Conservation (phyloP, 306 rosid genomes). For the Elaeagnus macrophylla region DNA sequence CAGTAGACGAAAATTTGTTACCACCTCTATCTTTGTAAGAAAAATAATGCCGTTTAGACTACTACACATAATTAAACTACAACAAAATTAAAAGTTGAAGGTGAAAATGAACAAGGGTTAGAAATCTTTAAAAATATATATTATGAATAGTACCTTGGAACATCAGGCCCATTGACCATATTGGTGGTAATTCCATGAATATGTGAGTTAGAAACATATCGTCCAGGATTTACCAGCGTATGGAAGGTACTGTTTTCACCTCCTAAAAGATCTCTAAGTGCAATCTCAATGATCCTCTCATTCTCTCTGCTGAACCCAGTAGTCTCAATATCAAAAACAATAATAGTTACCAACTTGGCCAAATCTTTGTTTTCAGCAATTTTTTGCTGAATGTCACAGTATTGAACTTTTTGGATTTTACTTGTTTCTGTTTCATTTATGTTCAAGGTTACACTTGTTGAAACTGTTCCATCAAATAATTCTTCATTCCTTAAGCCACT, state of each 20-base stretch:
- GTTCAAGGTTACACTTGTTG: slow-evolving; percentile 36
- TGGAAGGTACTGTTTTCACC: slow-evolving; percentile 84
- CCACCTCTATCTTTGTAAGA: too few relatives aligned
- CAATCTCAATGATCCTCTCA: slow-evolving; percentile 69
- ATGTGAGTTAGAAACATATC: slow-evolving; percentile 36
- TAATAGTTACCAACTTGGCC: slow-evolving; percentile 41
- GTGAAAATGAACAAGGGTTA: not conserved
- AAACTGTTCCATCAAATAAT: slow-evolving; percentile 40
- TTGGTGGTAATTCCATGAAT: slow-evolving; percentile 51
- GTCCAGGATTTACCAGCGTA: slow-evolving; percentile 75
- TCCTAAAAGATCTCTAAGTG: slow-evolving; percentile 68
- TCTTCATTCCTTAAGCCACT: slow-evolving; percentile 45
- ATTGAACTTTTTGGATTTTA: slow-evolving; percentile 43
- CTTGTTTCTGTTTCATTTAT: slow-evolving; percentile 39
- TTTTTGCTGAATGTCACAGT: slow-evolving; percentile 34
- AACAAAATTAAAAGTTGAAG: not conserved
- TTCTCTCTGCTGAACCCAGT: slow-evolving; percentile 54
- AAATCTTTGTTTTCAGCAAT: slow-evolving; percentile 52
- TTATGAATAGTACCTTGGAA: slow-evolving; percentile 64
- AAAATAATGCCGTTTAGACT: too few relatives aligned
- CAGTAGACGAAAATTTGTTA: too few relatives aligned
- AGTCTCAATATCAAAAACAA: slow-evolving; percentile 73
- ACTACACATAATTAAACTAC: too few relatives aligned
- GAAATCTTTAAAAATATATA: not conserved
- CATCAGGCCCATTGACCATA: slow-evolving; percentile 53